Percentiles rank a stretch among this genome's conserved stretches.
Conservation (phyloP, 1,284 basidiomycete genomes). For the Calocybe gambosa region DNA sequence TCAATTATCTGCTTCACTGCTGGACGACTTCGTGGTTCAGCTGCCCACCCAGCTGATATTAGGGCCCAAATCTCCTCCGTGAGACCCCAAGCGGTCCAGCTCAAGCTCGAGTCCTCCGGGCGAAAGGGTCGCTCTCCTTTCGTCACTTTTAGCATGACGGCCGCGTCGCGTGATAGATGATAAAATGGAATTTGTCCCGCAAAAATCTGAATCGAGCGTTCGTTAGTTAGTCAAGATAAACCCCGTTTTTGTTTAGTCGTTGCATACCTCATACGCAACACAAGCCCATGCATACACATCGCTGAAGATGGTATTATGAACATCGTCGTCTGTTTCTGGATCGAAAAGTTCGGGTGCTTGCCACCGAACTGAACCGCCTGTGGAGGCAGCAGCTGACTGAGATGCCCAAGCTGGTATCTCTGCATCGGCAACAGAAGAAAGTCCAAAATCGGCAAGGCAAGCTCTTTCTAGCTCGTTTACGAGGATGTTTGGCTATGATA, state of each 20-base stretch:
- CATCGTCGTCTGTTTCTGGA: constrained; percentile 11
- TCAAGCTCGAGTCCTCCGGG: too few species aligned
- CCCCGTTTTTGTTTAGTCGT: neutral
- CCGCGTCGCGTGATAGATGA: neutral
- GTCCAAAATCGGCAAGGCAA: constrained; percentile 19
- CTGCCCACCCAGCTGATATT: too few species aligned
- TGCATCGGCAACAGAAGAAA: constrained; percentile 9
- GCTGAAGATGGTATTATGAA: constrained; percentile 15
- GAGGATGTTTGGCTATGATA: constrained; percentile 15
- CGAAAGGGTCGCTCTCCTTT: too few species aligned
- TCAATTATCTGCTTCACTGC: too few species aligned
- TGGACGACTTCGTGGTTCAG: too few species aligned
- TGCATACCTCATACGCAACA: constrained; percentile 14
- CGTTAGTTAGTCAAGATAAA: neutral
- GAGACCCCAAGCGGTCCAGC: too few species aligned
- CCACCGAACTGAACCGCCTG: neutral
- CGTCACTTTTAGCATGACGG: neutral
- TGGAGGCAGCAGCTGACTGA: constrained; percentile 2
- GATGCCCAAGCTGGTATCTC: constrained; percentile 10
- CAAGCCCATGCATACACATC: constrained; percentile 15
- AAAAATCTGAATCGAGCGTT: constrained; percentile 6
- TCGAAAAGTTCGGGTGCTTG: constrained; percentile 4
- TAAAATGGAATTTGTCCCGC: constrained; percentile 11
- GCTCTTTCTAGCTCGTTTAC: constrained; percentile 14
- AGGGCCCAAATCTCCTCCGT: too few species aligned